A percentile compares a stretch with the other conserved stretches of the same genome.
Conservation (phyloP, 805 yeast species). For the Saccharomycodes ludwigii region DNA sequence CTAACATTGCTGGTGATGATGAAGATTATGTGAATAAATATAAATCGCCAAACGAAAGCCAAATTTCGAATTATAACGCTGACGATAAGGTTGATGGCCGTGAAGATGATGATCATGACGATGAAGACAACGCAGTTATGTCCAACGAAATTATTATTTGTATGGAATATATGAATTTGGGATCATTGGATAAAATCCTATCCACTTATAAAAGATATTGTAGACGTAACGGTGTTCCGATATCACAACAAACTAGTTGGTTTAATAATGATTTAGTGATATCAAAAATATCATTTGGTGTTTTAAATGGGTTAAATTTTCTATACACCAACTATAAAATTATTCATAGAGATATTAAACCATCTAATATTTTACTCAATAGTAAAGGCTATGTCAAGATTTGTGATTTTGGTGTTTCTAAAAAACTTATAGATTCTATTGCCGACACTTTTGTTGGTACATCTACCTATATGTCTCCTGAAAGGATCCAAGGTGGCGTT, state of each 20-base stretch:
- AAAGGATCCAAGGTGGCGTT: constrained; percentile 86
- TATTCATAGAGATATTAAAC: constrained; percentile 93
- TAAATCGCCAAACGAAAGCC: constrained; percentile 4
- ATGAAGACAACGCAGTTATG: constrained; percentile 5
- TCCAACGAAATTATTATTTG: constrained; percentile 70
- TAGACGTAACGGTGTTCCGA: constrained; percentile 9
- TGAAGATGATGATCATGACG: constrained; percentile 1
- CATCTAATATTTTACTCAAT: constrained; percentile 82
- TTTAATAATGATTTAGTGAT: constrained; percentile 48
- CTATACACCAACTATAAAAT: constrained; percentile 75
- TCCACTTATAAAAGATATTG: constrained; percentile 43
- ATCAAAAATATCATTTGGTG: constrained; percentile 62
- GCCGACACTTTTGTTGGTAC: constrained; percentile 99
- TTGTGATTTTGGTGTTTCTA: constrained; percentile 94
- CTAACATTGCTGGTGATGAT: not conserved
- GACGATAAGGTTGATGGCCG: constrained; percentile 6
- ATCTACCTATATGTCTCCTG: constrained; percentile 96
- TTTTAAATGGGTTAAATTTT: constrained; percentile 70
- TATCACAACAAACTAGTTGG: constrained; percentile 15
- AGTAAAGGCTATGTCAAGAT: constrained; percentile 79
- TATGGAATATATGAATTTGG: constrained; percentile 95
- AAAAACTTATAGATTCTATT: constrained; percentile 83
- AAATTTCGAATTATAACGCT: not conserved
- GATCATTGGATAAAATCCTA: constrained; percentile 74
- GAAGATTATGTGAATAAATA: constrained; percentile 1